A percentile compares a stretch with the other conserved stretches of the same genome.
Evolutionary conservation across 495 filamentous ascomycete genomes (phyloP).

Genomic region (Podospora tetraspora): DNA sequence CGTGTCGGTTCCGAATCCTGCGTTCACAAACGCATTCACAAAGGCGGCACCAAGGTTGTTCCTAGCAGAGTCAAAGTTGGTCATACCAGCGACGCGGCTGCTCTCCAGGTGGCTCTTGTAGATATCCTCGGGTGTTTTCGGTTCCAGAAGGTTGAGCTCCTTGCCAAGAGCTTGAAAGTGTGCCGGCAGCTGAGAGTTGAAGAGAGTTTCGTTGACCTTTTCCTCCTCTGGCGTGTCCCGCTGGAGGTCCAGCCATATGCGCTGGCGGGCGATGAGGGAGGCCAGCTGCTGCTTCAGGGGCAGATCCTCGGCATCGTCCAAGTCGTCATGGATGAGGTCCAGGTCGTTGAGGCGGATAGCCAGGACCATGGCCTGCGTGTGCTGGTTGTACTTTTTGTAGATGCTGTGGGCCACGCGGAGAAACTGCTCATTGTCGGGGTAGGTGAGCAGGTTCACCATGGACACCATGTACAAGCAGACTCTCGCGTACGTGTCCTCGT

Average conservation of each 20-base stretch:
- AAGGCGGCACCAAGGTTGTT: slow-evolving; percentile 96
- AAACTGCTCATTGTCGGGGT: slow-evolving; percentile 93
- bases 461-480: slow-evolving; percentile 98
- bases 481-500: slow-evolving; percentile 87
- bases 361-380: slow-evolving; percentile 87
- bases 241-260: slow-evolving; percentile 70
- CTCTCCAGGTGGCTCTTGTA: slow-evolving; percentile 99
- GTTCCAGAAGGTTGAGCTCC: slow-evolving; percentile 93
- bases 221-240: slow-evolving; percentile 55
- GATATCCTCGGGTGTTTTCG: slow-evolving; percentile 96
- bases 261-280: slow-evolving; percentile 85
- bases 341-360: slow-evolving; percentile 88
- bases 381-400: slow-evolving; percentile 85
- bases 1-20: slow-evolving; percentile 92
- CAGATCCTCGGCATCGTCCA: slow-evolving; percentile 71
- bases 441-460: slow-evolving; percentile 96
- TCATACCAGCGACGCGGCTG: slow-evolving; percentile 82
- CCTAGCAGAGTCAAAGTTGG: slow-evolving; percentile 88
- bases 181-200: slow-evolving; percentile 79
- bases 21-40: slow-evolving; percentile 94
- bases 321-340: slow-evolving; percentile 71
- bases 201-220: slow-evolving; percentile 73
- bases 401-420: slow-evolving; percentile 84
- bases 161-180: slow-evolving; percentile 92
- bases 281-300: slow-evolving; percentile 90